These are phyloP conservation scores for Lithohypha guttulata DNA, from an alignment of 2,329 filamentous ascomycete species.

Conservation along the genomic window DNA sequence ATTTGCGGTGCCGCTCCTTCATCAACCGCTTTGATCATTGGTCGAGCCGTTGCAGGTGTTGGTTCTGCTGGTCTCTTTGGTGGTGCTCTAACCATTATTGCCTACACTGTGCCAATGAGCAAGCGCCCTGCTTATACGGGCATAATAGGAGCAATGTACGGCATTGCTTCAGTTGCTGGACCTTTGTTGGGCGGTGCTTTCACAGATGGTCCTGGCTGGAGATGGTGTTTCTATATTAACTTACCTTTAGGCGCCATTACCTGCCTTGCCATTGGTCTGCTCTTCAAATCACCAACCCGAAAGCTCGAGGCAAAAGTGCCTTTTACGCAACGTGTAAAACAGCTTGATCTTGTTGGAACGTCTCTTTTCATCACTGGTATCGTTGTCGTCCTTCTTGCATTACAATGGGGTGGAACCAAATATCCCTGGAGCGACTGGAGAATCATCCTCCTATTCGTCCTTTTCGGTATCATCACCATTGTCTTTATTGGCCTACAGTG, in stretches of 20 bases:
- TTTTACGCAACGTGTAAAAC: constrained; percentile 31
- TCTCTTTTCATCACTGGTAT: constrained; percentile 35
- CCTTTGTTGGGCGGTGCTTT: constrained; percentile 31
- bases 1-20: constrained; percentile 30
- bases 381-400: constrained; percentile 38
- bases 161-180: constrained; percentile 32
- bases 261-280: constrained; percentile 38
- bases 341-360: constrained; percentile 35
- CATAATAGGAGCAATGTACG: constrained; percentile 35
- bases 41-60: constrained; percentile 27
- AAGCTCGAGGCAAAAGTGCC: constrained; percentile 25
- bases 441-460: constrained; percentile 39
- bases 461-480: constrained; percentile 31
- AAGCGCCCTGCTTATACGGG: constrained; percentile 47
- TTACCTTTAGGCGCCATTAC: constrained; percentile 32
- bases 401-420: constrained; percentile 38
- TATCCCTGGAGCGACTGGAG: constrained; percentile 35
- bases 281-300: constrained; percentile 31
- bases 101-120: constrained; percentile 38
- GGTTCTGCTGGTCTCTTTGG: constrained; percentile 24
- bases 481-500: constrained; percentile 40
- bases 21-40: constrained; percentile 25
- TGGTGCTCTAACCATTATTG: constrained; percentile 26
- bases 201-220: constrained; percentile 29
- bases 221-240: constrained; percentile 37